These are phyloP conservation scores for Suillus brevipes DNA, from an alignment of 768 basidiomycete species.

Conservation along the genomic window DNA sequence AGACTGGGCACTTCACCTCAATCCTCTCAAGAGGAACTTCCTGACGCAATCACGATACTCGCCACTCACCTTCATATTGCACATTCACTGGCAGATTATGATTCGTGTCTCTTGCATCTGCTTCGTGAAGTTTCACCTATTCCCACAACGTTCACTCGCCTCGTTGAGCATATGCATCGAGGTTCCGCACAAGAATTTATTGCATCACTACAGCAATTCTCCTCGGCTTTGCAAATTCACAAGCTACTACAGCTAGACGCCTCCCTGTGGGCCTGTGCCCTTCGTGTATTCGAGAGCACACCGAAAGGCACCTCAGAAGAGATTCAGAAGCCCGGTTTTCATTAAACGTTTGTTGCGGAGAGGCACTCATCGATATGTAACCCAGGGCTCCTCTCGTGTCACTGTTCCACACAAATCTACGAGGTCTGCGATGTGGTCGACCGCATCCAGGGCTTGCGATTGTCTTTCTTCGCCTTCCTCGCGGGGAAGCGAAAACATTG, in stretches of 20 bases:
- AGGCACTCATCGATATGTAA: background rate
- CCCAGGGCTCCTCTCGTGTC: background rate
- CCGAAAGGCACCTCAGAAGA: slow-evolving; percentile 24
- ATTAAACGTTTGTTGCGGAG: slow-evolving; percentile 1
- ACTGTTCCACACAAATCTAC: background rate
- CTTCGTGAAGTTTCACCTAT: slow-evolving; percentile 30
- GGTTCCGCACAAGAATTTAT: slow-evolving; percentile 27
- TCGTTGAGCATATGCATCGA: slow-evolving; percentile 25
- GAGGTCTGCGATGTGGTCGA: slow-evolving; percentile 1
- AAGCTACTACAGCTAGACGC: slow-evolving; percentile 45
- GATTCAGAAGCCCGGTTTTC: slow-evolving; percentile 36
- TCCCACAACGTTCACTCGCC: slow-evolving; percentile 31
- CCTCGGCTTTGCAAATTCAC: slow-evolving; percentile 32
- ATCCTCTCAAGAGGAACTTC: slow-evolving; percentile 17
- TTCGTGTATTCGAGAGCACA: slow-evolving; percentile 44
- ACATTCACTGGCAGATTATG: slow-evolving; percentile 10
- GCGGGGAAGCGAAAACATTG: slow-evolving; percentile 14
- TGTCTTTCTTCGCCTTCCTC: slow-evolving; percentile 14
- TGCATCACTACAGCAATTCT: slow-evolving; percentile 24
- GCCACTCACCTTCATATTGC: slow-evolving; percentile 20
- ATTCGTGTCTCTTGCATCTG: slow-evolving; percentile 20
- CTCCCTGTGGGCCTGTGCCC: slow-evolving; percentile 52
- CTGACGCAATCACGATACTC: slow-evolving; percentile 27
- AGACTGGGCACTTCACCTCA: slow-evolving; percentile 1
- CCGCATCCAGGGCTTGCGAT: slow-evolving; percentile 8